Base-by-base conservation (phyloP, 768 basidiomycete species). In the Naganishia randhawae region DNA sequence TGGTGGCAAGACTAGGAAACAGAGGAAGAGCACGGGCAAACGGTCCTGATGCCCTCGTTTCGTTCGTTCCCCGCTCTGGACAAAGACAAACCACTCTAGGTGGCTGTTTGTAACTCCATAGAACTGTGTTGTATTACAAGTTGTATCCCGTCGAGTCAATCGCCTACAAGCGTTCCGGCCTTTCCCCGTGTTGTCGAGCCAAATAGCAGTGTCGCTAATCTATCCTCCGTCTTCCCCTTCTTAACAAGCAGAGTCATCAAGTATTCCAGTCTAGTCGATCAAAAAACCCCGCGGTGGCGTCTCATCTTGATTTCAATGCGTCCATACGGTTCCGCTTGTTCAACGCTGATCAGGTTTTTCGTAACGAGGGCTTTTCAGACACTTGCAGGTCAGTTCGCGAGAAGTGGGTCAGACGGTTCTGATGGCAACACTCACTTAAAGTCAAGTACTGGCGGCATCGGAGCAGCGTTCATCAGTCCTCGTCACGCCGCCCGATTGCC, bases 261-360 rank as follows among this genome's bases (percentile, higher is more conserved):
- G n/a, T 19, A 22, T 14, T 52, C 29, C 41, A 42, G 25, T 42
- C 57, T 2, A 25, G 9, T n/a, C 37, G 57, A 42, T 19, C 17
- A 13, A n/a, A 11, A 22, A 14, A 2, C 10, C 22, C 14, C n/a
- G n/a, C 7, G 45, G 25, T 17, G 45, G 3, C 57, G 37, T 29
- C 29, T 61, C 16, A 41, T 37, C 29, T 13, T 61, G 57, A 61
- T 61, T 41, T 61, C 57, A 25, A 61, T 61, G 9, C 39, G 14
- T 42, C 57, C 57, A 14, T 61, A 61, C 3, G 57, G 10, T 41
- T 61, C 37, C 9, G n/a, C 33, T 29, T 61, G 57, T 22, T 42
- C 14, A 11, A 61, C 37, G 57, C 37, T 61, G 57, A 61, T 61
- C 37, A 61, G 14, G 57, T 61, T 61, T 39, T 61, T 61, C 39